Evolutionary conservation across 176 grass and related monocot genomes (phyloP), one percentile per base, ranked within the genome.

Genomic region (Puya raimondii): DNA sequence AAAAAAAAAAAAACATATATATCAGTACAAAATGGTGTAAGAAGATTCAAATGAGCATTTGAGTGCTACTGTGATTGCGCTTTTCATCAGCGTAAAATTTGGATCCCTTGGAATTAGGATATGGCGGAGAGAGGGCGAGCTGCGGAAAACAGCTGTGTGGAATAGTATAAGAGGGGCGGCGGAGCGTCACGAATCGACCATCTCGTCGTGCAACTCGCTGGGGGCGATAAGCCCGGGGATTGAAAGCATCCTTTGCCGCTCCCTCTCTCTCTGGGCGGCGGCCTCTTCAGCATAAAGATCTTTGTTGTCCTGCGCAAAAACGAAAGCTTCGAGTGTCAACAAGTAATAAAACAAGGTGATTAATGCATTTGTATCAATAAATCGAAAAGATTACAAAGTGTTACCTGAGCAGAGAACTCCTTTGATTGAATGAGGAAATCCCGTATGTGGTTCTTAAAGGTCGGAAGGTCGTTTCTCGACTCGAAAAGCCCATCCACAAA

Each of bases 381-480:
- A 61, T 18, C 21, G 7, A 65, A 20, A 52, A 9, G 13, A 47
- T 11, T 63, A 23, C 23, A 16, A 6, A 49, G 33, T 17, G 13
- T 79, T 80, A 99, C 95, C 89, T 99, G 85, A 64, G 80, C 95
- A 2, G 95, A 99, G 75, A 99, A 99, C 72, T 99, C 95, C 76
- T 99, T 99, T 12, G 95, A 99, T 85, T 99, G 95, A 51, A 86
- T 84, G 63, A 99, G 83, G 72, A 99, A 99, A 54, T 99, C 95
- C 58, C 95, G 85, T 70, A 99, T 94, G 79, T 94, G 90, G 72
- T 91, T 94, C 73, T 94, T 99, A 64, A 99, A 99, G 26, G 82
- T 88, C 59, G 95, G 78, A 70, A 99, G 85, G 61, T 99, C 95
- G 67, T 69, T 86, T 81, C 82, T 99, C 3, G 95, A 94, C 63